Percentiles rank a stretch among this genome's conserved stretches.
These are phyloP conservation scores for Penicillium occitanis DNA, from an alignment of 2,329 filamentous ascomycete species.

Conservation along the genomic window DNA sequence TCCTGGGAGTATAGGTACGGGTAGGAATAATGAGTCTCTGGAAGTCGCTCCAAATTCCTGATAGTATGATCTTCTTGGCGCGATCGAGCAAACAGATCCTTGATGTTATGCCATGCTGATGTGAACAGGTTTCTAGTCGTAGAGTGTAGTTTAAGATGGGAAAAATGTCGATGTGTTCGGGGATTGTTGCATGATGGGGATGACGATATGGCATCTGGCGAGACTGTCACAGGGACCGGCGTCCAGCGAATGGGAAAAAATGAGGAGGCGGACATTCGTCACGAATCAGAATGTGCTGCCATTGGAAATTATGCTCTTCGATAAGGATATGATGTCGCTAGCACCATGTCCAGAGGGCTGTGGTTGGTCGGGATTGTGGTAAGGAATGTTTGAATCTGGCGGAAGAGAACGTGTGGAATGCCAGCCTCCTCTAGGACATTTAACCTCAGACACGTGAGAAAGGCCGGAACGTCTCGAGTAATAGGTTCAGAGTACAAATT, in stretches of 20 bases:
- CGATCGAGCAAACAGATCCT: background rate
- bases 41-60: background rate
- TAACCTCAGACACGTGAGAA: conserved; percentile 11
- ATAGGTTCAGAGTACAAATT: background rate
- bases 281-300: conserved; percentile 2
- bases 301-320: conserved; percentile 8
- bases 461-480: background rate
- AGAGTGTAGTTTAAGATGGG: background rate
- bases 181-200: conserved; percentile 1
- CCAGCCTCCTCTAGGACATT: conserved; percentile 10
- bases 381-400: conserved; percentile 17
- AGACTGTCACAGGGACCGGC: conserved; percentile 13
- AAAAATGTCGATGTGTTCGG: conserved; percentile 1
- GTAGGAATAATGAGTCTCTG: background rate
- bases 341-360: background rate
- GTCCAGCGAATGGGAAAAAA: conserved; percentile 19
- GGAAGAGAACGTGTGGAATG: conserved; percentile 18
- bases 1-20: conserved; percentile 3
- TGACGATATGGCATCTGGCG: conserved; percentile 10
- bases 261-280: conserved; percentile 19
- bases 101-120: conserved; percentile 3
- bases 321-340: conserved; percentile 12
- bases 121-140: background rate
- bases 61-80: background rate
- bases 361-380: conserved; percentile 16